A percentile compares a stretch with the other conserved stretches of the same genome.
Evolutionary conservation across 148 eudicot species (phyloP).

Genomic region (Arctostaphylos glauca): DNA sequence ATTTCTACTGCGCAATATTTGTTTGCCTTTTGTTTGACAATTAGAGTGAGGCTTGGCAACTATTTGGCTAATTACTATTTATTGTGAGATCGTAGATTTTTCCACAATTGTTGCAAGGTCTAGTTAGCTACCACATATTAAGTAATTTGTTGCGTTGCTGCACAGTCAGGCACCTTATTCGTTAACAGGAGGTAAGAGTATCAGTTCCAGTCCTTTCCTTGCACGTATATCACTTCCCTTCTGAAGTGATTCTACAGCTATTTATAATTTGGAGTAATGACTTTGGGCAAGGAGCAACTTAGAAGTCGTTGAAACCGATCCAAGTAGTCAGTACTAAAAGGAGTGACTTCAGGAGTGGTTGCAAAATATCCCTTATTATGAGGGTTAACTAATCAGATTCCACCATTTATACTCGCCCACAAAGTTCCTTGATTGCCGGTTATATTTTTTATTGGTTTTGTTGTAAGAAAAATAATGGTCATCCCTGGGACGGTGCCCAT

Average conservation of each 20-base stretch:
- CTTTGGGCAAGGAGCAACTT: slow-evolving; percentile 5
- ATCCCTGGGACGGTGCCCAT: background rate
- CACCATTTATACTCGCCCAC: background rate
- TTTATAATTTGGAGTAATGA: background rate
- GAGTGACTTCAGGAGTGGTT: background rate
- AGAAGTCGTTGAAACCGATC: background rate
- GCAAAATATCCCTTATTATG: background rate
- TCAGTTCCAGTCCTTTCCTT: background rate
- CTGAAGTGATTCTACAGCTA: background rate
- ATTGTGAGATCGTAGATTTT: background rate
- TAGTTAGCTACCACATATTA: background rate
- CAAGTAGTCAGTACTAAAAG: background rate
- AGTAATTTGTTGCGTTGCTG: background rate
- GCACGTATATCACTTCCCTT: background rate
- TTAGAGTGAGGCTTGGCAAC: background rate
- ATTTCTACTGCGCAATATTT: background rate
- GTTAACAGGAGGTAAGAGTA: background rate
- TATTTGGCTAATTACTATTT: background rate
- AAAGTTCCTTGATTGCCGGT: background rate
- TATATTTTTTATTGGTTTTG: background rate
- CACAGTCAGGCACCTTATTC: background rate
- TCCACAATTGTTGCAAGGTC: background rate
- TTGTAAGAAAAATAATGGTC: background rate
- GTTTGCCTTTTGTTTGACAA: background rate
- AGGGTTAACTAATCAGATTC: background rate